These are phyloP conservation scores for Aspergillus sojae DNA, from an alignment of 2,329 filamentous ascomycete genomes.

Conservation along the genomic window DNA sequence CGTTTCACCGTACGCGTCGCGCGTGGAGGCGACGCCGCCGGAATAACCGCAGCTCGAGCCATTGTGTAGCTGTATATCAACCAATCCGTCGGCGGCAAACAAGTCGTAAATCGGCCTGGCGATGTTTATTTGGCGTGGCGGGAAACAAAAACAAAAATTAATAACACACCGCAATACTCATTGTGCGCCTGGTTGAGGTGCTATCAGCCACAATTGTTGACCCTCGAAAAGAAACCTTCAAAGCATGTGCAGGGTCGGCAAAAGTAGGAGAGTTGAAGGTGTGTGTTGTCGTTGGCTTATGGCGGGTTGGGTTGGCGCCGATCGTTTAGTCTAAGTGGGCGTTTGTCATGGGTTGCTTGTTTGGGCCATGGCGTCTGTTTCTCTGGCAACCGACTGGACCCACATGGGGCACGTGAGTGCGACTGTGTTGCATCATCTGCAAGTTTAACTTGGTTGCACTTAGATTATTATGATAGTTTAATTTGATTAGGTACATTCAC, in stretches of 20 bases:
- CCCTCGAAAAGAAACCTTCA: neutral
- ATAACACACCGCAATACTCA: conserved; percentile 11
- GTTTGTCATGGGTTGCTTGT: conserved; percentile 14
- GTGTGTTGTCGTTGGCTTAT: conserved; percentile 10
- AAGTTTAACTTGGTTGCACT: no score
- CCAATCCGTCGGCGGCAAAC: neutral
- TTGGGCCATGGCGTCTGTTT: conserved; percentile 13
- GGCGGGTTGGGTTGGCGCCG: neutral
- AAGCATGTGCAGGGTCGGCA: conserved; percentile 4
- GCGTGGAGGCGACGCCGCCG: conserved; percentile 24
- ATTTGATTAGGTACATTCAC: no score
- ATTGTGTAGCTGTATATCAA: conserved; percentile 11
- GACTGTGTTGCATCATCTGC: neutral
- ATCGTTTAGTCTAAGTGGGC: neutral
- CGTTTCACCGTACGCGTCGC: conserved; percentile 22
- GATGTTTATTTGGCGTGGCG: conserved; percentile 6
- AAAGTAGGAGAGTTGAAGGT: conserved; percentile 1
- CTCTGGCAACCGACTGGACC: conserved; percentile 6
- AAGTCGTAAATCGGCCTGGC: neutral
- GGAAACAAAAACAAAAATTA: neutral
- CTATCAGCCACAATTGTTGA: neutral
- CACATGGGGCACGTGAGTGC: conserved; percentile 5
- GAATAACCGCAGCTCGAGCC: conserved; percentile 31
- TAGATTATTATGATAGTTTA: no score
- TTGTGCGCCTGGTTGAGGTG: conserved; percentile 5